Evolutionary conservation across 805 yeast genomes (phyloP).

Genomic region (Candida ipomoeae): DNA sequence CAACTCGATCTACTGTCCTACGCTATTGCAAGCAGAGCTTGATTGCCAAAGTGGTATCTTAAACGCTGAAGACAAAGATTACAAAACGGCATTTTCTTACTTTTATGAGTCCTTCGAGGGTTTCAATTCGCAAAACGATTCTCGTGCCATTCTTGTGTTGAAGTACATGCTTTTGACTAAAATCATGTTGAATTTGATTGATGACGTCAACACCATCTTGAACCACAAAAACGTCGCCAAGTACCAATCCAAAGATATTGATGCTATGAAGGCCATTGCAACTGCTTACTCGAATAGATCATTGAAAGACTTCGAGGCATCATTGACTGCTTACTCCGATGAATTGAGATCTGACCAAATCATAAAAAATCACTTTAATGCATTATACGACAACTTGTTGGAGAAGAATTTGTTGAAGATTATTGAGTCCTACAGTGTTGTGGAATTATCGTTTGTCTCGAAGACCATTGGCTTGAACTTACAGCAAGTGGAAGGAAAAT

Average conservation of each 20-base stretch:
- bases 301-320: constrained; percentile 84
- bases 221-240: constrained; percentile 64
- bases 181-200: constrained; percentile 84
- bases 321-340: constrained; percentile 61
- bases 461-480: constrained; percentile 82
- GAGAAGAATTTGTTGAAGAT: constrained; percentile 92
- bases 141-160: constrained; percentile 64
- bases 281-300: constrained; percentile 87
- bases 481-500: constrained; percentile 87
- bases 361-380: constrained; percentile 87
- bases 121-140: constrained; percentile 63
- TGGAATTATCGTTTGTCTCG: constrained; percentile 88
- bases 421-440: constrained; percentile 93
- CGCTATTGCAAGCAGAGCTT: constrained; percentile 88
- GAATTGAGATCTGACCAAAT: constrained; percentile 85
- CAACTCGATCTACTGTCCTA: constrained; percentile 93
- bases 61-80: constrained; percentile 96
- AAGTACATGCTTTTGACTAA: constrained; percentile 91
- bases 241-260: constrained; percentile 79
- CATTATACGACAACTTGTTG: constrained; percentile 85
- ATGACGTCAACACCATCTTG: constrained; percentile 78
- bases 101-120: constrained; percentile 95
- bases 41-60: constrained; percentile 94
- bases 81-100: constrained; percentile 91
- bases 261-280: constrained; percentile 93